Evolutionary conservation across 805 yeast species (phyloP), one percentile per base, ranked within the genome.

Genomic region (Kazachstania africana): DNA sequence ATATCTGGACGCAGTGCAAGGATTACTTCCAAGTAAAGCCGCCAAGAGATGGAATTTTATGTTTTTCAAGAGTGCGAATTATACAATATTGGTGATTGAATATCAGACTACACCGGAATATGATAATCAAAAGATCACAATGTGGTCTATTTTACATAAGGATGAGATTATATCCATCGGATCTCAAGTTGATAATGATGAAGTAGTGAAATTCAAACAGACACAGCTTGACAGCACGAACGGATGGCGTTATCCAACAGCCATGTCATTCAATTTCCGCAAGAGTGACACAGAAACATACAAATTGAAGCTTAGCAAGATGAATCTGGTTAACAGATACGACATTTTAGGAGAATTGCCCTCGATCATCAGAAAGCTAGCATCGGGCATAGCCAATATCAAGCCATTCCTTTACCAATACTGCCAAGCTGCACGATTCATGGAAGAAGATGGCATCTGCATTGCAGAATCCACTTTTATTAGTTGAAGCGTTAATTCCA

Each of bases 311-410:
- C 49, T 50, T 24, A 82, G 83, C 31, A 49, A 60, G n/a, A 62
- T 83, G 43, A 56, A 55, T 16, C 57, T 79, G 34, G 73, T 79
- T 29, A 93, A 79, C 57, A 71, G 88, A 43, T 84, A 82, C 37
- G 94, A 84, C 51, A 91, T 83, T 34, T 75, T 84, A 84, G 78
- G 82, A 23, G 94, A 84, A 57, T 71, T 83, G 37, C 94, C 95
- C 3, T 71, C 69, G 42, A 75, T 82, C 47, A 81, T 84, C 40
- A 81, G 77, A 60, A 72, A 71, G 37, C 70, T 81, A 31, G 93
- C 78, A 22, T 69, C 78, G 39, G 85, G 83, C 24, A 79, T 82
- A 32, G 82, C 84, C 3, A 91, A 93, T 26, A 70, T 91, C 24
- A 76, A 75, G 52, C 94, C 95, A 5, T 81, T 69, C 57, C 78